phyloP scores from a whole-genome alignment of 2,329 filamentous ascomycete species.

The Diaporthe destruens region DNA sequence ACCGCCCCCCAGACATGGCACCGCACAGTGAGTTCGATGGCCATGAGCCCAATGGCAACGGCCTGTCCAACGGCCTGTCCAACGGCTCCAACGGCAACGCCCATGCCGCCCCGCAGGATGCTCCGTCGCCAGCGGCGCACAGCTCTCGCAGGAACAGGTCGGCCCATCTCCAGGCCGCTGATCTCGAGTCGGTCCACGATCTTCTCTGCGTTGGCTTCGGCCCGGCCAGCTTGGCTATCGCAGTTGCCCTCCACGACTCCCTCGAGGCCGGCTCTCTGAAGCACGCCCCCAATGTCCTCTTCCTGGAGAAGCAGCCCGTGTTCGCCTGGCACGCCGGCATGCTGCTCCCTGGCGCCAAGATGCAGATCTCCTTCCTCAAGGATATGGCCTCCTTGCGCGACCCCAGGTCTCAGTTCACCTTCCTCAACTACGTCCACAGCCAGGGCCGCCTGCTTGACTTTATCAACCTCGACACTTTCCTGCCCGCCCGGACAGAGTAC shows the following conservation, averaged over 20 bases:
- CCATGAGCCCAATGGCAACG: constrained; percentile 39
- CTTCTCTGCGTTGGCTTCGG: constrained; percentile 93
- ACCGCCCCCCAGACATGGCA: constrained; percentile 33
- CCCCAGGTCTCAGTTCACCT: constrained; percentile 91
- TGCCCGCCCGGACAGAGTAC: constrained; percentile 88
- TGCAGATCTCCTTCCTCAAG: constrained; percentile 99
- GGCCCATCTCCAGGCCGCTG: constrained; percentile 55
- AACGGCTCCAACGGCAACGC: constrained; percentile 35
- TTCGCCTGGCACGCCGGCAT: constrained; percentile 97
- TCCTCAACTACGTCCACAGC: constrained; percentile 91
- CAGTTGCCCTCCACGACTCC: constrained; percentile 88
- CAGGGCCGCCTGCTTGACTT: constrained; percentile 89
- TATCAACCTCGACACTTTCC: constrained; percentile 89
- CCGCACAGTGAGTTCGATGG: constrained; percentile 41
- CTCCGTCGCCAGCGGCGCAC: constrained; percentile 34
- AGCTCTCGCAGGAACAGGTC: constrained; percentile 48
- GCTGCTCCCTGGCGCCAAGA: constrained; percentile 91
- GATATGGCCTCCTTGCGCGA: constrained; percentile 91
- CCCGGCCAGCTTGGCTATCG: constrained; percentile 89
- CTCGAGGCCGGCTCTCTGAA: constrained; percentile 64
- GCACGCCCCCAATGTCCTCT: constrained; percentile 78
- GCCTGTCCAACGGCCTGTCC: constrained; percentile 21
- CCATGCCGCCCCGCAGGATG: constrained; percentile 12
- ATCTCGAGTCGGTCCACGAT: constrained; percentile 78
- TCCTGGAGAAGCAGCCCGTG: constrained; percentile 84